phyloP scores from a whole-genome alignment of 1,284 basidiomycete genomes.

The Megacollybia platyphylla region DNA sequence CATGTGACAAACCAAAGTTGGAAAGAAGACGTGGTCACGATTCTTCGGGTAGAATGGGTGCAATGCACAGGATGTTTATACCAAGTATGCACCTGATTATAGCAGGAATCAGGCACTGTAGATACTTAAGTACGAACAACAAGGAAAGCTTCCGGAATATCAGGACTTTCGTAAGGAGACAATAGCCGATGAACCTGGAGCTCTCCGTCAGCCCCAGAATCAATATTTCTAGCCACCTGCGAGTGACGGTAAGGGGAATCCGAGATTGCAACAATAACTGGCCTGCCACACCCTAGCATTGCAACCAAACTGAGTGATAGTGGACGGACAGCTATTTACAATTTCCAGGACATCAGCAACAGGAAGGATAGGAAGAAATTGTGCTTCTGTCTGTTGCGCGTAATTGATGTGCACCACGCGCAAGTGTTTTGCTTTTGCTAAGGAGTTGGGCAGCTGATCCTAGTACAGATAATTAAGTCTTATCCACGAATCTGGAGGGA shows the following conservation, averaged over 20 bases:
- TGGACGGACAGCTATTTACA: constrained; percentile 14
- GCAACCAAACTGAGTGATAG: constrained; percentile 18
- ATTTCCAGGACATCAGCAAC: constrained; percentile 12
- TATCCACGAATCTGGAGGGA: constrained; percentile 1
- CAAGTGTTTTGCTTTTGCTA: constrained; percentile 18
- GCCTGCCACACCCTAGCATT: constrained; percentile 35
- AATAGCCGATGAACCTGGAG: constrained; percentile 26
- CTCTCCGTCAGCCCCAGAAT: constrained; percentile 20
- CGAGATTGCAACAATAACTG: constrained; percentile 7
- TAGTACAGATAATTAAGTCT: constrained; percentile 12
- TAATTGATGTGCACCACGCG: constrained; percentile 21
- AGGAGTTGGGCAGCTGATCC: constrained; percentile 21
- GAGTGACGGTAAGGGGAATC: neutral
- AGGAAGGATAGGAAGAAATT: constrained; percentile 10
- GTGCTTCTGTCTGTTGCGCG: constrained; percentile 13
- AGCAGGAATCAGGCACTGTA: neutral
- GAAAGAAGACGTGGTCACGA: too few species aligned
- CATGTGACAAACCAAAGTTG: too few species aligned
- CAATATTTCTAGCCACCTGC: constrained; percentile 36
- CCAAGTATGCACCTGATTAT: neutral
- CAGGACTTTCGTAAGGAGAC: constrained; percentile 43
- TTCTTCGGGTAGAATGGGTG: too few species aligned
- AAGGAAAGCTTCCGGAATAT: constrained; percentile 61
- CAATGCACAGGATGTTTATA: too few species aligned
- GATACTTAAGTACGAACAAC: constrained; percentile 39